Evolutionary conservation across 371 early-diverging fungal genomes (phyloP).

Genomic region (Agmasoma carcini): DNA sequence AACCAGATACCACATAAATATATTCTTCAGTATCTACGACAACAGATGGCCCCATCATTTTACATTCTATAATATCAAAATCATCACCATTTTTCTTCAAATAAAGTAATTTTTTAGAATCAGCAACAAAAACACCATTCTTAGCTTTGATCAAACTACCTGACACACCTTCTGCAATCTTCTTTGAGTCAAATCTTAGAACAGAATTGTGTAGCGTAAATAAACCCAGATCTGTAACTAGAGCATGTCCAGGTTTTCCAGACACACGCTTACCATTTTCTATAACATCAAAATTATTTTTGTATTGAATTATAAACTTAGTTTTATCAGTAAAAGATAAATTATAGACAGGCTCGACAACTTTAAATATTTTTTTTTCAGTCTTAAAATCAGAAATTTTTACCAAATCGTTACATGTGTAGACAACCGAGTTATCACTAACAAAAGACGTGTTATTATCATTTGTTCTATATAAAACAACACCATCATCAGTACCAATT

Average conservation of each 20-base stretch:
- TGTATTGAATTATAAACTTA: constrained; percentile 20
- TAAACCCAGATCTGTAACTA: constrained; percentile 4
- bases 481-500: constrained; percentile 56
- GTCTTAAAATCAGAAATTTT: background rate
- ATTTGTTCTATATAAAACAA: constrained; percentile 27
- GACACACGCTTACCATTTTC: constrained; percentile 13
- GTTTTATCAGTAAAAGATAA: background rate
- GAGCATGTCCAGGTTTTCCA: constrained; percentile 10
- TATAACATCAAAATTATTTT: constrained; percentile 22
- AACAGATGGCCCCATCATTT: too few species aligned
- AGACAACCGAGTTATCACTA: constrained; percentile 1
- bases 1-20: constrained; percentile 41
- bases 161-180: constrained; percentile 3
- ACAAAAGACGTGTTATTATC: too few species aligned
- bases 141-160: constrained; percentile 4
- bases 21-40: constrained; percentile 2
- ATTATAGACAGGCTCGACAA: background rate
- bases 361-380: background rate
- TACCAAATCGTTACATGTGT: background rate
- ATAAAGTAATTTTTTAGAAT: background rate
- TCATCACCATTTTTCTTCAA: background rate
- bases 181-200: background rate
- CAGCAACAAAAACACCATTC: constrained; percentile 2
- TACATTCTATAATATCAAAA: constrained; percentile 1
- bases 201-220: constrained; percentile 8